Conservation (phyloP, 2,329 filamentous ascomycete species). For the Monascus ruber region DNA sequence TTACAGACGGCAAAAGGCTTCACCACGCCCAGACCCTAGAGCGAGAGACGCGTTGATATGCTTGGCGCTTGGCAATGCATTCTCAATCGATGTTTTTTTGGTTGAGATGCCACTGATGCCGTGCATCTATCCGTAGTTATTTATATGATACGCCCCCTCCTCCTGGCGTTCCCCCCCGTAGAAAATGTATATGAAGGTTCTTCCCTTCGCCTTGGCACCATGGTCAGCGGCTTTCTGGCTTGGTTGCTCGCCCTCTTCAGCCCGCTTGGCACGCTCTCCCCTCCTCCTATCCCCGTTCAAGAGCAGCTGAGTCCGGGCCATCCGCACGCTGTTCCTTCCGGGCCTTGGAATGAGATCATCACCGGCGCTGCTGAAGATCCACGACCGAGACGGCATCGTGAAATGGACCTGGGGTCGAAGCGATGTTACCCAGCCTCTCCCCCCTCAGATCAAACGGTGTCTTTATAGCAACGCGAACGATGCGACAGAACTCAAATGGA, state of each 20-base stretch:
- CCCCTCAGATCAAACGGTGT: constrained; percentile 6
- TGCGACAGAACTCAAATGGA: constrained; percentile 15
- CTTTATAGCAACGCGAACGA: constrained; percentile 11
- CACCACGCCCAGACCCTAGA: no score
- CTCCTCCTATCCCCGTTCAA: constrained; percentile 11
- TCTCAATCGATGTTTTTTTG: no score
- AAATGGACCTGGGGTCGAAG: constrained; percentile 11
- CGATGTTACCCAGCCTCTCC: constrained; percentile 10
- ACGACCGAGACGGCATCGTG: constrained; percentile 8
- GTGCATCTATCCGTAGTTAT: no score
- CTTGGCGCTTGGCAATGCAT: no score
- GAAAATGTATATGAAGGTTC: no score
- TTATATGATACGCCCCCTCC: no score
- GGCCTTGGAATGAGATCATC: constrained; percentile 11
- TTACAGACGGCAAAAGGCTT: no score
- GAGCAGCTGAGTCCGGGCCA: constrained; percentile 8
- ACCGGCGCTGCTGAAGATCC: constrained; percentile 11
- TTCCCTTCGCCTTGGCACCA: no score
- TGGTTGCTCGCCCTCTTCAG: constrained; percentile 3
- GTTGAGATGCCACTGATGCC: no score
- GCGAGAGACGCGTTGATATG: no score
- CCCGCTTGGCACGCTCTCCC: constrained; percentile 6
- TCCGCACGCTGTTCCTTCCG: neutral
- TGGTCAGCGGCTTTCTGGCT: no score
- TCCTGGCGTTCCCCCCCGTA: no score